Base-by-base conservation (phyloP, 2,329 filamentous ascomycete species). In the Hymenoscyphus scutula region DNA sequence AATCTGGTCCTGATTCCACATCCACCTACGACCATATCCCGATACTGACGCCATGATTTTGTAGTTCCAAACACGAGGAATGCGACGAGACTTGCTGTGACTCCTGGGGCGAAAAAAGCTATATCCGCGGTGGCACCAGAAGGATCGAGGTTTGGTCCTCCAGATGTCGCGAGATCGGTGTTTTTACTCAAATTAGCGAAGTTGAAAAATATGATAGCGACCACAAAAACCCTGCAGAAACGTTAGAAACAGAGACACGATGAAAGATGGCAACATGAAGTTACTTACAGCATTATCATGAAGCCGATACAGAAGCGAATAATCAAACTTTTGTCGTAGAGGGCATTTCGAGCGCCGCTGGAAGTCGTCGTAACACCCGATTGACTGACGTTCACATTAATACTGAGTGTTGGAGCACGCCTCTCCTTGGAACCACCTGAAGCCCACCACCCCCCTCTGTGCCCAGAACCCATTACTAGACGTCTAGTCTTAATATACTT, bases 321-420 rank as follows among this genome's bases (percentile, higher is more conserved):
- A 5, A 81, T 67, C 5, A 81, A 73, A 73, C 78, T 80, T 48
- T 71, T 74, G 65, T 81, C 78, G 65, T 81, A 81, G 10, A 80
- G 79, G 29, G 72, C 75, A 38, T 67, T 62, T 27, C 68, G 67
- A 48, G 15, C 19, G 41, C 41, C 41, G 41, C 19, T 23, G 13
- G 59, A 63, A 23, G 38, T 62, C 7, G 58, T 60, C 10, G 59
- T 58, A 32, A 53, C 54, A 1, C 37, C 62, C 10, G 65, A 65
- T 13, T 57, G 59, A 19, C 29, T 58, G 6, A 65, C 67, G 2
- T 19, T 60, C 30, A 53, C 58, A 62, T 65, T 55, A 61, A 63
- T 37, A n/a, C n/a, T n/a, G n/a, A n/a, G n/a, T 45, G 67, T 27
- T 66, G 62, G 23, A 57, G 62, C 45, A 62, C 65, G 57, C 64